phyloP scores from a whole-genome alignment of 257 asterid species.

The Salvia rosmarinus region DNA sequence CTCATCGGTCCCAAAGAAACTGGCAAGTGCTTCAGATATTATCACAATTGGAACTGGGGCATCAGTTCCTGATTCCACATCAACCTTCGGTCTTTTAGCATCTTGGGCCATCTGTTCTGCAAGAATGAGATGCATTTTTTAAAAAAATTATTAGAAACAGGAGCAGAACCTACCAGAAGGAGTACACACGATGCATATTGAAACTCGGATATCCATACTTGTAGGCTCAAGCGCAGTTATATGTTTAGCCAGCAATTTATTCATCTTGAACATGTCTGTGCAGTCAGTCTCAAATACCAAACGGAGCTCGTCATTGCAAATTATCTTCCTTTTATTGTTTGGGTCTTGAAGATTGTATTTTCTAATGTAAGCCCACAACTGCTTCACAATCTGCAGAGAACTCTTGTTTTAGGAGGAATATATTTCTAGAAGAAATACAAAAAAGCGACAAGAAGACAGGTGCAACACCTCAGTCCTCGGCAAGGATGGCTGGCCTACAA shows the following conservation, averaged over 20 bases:
- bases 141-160: slow-evolving; percentile 2
- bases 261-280: slow-evolving; percentile 86
- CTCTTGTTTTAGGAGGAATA: slow-evolving; percentile 22
- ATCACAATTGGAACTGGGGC: slow-evolving; percentile 55
- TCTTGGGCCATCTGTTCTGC: slow-evolving; percentile 53
- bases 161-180: too few relatives aligned
- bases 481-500: slow-evolving; percentile 85
- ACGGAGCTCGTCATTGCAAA: slow-evolving; percentile 65
- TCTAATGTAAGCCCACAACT: slow-evolving; percentile 70
- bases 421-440: slow-evolving; percentile 14
- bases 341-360: slow-evolving; percentile 78
- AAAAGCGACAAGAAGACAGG: neutral
- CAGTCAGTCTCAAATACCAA: slow-evolving; percentile 69
- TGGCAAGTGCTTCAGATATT: slow-evolving; percentile 72
- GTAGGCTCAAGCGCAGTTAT: slow-evolving; percentile 65
- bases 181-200: slow-evolving; percentile 4
- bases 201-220: slow-evolving; percentile 41
- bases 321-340: slow-evolving; percentile 63
- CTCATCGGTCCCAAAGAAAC: slow-evolving; percentile 60
- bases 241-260: slow-evolving; percentile 75
- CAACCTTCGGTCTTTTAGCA: slow-evolving; percentile 55
- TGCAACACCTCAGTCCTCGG: slow-evolving; percentile 86
- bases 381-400: slow-evolving; percentile 64
- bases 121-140: slow-evolving; percentile 12
- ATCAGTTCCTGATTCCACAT: slow-evolving; percentile 56